Evolutionary conservation across 768 basidiomycete genomes (phyloP).

Genomic region (Calocybe gangraenosa): DNA sequence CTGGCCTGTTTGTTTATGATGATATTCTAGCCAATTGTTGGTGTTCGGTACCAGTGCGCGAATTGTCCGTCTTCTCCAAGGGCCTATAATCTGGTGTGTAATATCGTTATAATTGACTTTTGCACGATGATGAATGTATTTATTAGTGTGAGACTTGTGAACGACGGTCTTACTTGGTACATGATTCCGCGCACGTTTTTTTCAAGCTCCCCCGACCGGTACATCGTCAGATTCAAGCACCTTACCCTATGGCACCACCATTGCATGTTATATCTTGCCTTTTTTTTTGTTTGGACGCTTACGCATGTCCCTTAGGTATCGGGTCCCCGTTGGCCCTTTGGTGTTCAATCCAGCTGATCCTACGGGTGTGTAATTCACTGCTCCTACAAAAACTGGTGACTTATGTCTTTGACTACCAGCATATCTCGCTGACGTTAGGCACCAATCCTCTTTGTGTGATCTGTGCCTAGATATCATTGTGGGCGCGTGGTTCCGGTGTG

Average conservation of each 20-base stretch:
- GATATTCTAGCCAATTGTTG: constrained; percentile 58
- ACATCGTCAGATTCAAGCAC: constrained; percentile 46
- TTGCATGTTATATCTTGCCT: constrained; percentile 44
- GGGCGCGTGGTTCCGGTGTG: constrained; percentile 92
- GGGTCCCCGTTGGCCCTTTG: constrained; percentile 53
- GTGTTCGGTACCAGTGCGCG: constrained; percentile 85
- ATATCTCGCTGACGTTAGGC: constrained; percentile 58
- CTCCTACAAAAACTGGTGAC: not conserved
- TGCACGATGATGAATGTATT: not conserved
- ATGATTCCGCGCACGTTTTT: constrained; percentile 85
- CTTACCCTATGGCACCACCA: constrained; percentile 60
- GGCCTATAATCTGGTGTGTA: constrained; percentile 69
- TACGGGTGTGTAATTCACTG: constrained; percentile 38
- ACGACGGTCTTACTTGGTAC: constrained; percentile 66
- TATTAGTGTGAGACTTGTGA: constrained; percentile 80
- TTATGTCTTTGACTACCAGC: constrained; percentile 30
- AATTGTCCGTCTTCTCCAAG: constrained; percentile 76
- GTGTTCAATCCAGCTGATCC: constrained; percentile 43
- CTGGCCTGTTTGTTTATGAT: not conserved
- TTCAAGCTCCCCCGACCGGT: constrained; percentile 84
- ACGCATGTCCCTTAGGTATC: constrained; percentile 47
- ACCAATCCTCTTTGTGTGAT: constrained; percentile 77
- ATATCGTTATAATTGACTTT: not conserved
- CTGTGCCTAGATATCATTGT: constrained; percentile 75
- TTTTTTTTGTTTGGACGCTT: constrained; percentile 2